Percentiles rank a stretch among this genome's conserved stretches.
phyloP scores from a whole-genome alignment of 768 basidiomycete genomes.

The Chalciporus piperatus region DNA sequence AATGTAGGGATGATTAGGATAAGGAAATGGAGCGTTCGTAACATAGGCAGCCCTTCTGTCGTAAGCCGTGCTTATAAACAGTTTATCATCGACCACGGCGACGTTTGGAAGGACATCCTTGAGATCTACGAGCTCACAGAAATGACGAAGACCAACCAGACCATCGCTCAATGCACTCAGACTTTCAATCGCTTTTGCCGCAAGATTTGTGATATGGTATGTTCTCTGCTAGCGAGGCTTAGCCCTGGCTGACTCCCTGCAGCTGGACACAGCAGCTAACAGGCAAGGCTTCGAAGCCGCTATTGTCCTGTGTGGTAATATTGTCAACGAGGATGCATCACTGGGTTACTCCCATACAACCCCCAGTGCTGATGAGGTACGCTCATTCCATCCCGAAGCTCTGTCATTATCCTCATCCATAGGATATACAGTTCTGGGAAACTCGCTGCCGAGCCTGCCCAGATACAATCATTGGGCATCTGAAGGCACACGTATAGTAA shows the following conservation, averaged over 20 bases:
- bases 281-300: not conserved
- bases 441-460: not conserved
- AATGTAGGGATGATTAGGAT: no score
- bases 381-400: not conserved
- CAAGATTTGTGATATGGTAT: not conserved
- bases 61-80: not conserved
- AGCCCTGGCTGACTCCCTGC: no score
- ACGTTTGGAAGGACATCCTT: not conserved
- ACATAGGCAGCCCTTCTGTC: not conserved
- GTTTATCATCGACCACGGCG: not conserved
- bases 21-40: no score
- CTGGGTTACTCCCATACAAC: not conserved
- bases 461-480: not conserved
- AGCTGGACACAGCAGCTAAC: not conserved
- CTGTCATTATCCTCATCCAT: no score
- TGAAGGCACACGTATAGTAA: conserved; percentile 1
- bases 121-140: not conserved
- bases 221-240: not conserved
- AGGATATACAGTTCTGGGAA: not conserved
- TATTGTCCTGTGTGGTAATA: not conserved
- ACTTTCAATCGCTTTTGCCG: not conserved
- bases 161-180: not conserved
- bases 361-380: not conserved
- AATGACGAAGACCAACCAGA: not conserved
- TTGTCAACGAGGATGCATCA: conserved; percentile 1